A percentile compares a stretch with the other conserved stretches of the same genome.
Conservation (phyloP, 176 grass and related monocot species). For the Zoysia pacifica region DNA sequence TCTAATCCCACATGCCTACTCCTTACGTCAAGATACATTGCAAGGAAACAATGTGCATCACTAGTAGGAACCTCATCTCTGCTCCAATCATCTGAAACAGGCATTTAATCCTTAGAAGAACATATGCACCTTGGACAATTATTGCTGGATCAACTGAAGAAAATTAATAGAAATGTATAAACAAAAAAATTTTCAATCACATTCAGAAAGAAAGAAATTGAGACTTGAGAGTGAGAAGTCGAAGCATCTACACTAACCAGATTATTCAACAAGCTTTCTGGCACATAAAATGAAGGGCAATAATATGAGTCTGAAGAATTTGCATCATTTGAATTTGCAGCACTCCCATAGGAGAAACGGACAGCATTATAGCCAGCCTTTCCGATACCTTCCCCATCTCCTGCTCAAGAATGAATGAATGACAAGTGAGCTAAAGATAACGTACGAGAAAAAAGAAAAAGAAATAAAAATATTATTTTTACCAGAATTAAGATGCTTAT, state of each 20-base stretch:
- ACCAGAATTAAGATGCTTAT: too few relatives aligned
- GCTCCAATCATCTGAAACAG: constrained; percentile 97
- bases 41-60: constrained; percentile 78
- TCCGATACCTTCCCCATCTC: constrained; percentile 32
- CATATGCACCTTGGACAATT: constrained; percentile 70
- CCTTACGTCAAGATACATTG: constrained; percentile 90
- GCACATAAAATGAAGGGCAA: constrained; percentile 71
- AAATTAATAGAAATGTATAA: constrained; percentile 59
- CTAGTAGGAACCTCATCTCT: constrained; percentile 96
- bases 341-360: constrained; percentile 69
- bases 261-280: constrained; percentile 74
- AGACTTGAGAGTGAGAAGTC: constrained; percentile 12
- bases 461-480: background rate
- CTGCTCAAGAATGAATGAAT: constrained; percentile 39
- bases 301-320: constrained; percentile 48
- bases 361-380: constrained; percentile 60
- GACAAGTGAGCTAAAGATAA: constrained; percentile 36
- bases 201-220: constrained; percentile 29
- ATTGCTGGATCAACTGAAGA: constrained; percentile 78
- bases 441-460: background rate
- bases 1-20: constrained; percentile 95
- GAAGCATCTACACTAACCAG: constrained; percentile 65
- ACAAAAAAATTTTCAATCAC: constrained; percentile 54
- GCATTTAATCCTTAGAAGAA: constrained; percentile 88
- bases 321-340: constrained; percentile 41